phyloP scores from a whole-genome alignment of 208 protist genomes.

The Trypanosoma scelopori region DNA sequence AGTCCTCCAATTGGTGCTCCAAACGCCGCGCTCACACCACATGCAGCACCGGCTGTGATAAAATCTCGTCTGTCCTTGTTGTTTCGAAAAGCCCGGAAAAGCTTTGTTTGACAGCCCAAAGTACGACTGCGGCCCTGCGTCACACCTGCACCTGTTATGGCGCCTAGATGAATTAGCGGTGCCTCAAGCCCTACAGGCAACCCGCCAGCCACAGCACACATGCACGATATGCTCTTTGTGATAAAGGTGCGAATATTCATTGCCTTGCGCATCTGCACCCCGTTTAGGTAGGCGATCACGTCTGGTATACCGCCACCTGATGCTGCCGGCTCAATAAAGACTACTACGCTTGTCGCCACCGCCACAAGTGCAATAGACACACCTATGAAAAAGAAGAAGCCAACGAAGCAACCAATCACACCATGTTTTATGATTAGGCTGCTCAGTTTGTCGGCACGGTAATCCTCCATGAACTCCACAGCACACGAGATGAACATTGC shows the following conservation, averaged over 20 bases:
- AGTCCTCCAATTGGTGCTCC: constrained; percentile 94
- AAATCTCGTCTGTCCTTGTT: constrained; percentile 94
- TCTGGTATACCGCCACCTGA: constrained; percentile 88
- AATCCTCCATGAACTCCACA: constrained; percentile 64
- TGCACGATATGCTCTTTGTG: constrained; percentile 80
- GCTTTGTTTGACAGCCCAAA: constrained; percentile 70
- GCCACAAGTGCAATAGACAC: constrained; percentile 49
- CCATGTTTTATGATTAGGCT: constrained; percentile 36
- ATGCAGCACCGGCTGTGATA: constrained; percentile 93
- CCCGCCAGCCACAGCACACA: constrained; percentile 88
- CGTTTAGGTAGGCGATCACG: constrained; percentile 93
- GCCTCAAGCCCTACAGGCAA: constrained; percentile 94
- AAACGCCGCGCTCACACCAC: constrained; percentile 95
- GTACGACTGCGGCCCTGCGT: constrained; percentile 90
- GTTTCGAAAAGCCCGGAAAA: constrained; percentile 86
- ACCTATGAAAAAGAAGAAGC: constrained; percentile 51
- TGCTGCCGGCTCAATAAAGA: constrained; percentile 85
- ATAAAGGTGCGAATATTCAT: constrained; percentile 88
- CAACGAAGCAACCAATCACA: constrained; percentile 34
- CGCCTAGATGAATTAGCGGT: constrained; percentile 95
- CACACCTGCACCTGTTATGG: constrained; percentile 93
- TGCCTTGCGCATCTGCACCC: constrained; percentile 87
- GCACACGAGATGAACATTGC: constrained; percentile 69
- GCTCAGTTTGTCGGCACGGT: constrained; percentile 42
- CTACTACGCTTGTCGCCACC: constrained; percentile 61